phyloP scores from a whole-genome alignment of 1,284 basidiomycete species.

The Sporisorium iseilematis-ciliati region DNA sequence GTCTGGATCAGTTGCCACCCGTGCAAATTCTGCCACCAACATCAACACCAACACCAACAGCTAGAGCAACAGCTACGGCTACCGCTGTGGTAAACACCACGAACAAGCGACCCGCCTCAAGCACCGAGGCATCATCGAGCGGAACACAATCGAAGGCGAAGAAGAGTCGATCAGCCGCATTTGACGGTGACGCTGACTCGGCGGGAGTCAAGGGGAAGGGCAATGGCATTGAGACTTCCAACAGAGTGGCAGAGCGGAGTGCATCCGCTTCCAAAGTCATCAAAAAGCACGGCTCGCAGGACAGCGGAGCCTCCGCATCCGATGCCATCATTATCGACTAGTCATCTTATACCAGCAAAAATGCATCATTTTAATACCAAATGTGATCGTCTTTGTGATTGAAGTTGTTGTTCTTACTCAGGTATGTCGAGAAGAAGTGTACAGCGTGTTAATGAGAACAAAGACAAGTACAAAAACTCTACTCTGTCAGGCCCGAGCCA shows the following conservation, averaged over 20 bases:
- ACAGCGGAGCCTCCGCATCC: constrained; percentile 11
- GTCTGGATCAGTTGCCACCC: constrained; percentile 15
- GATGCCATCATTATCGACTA: constrained; percentile 34
- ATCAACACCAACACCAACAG: too few relatives aligned
- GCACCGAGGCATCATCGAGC: not conserved
- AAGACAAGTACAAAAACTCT: not conserved
- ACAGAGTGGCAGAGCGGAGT: not conserved
- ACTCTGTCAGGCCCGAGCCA: constrained; percentile 19
- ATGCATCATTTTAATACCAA: too few relatives aligned
- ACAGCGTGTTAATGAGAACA: not conserved
- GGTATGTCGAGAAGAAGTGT: not conserved
- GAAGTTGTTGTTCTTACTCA: not conserved
- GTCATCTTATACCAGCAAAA: not conserved
- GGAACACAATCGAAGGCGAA: not conserved
- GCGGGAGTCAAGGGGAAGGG: too few relatives aligned
- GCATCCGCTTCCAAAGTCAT: not conserved
- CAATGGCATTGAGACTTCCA: not conserved
- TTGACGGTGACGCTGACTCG: not conserved
- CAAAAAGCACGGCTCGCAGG: not conserved
- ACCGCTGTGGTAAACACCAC: not conserved
- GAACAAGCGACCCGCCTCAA: constrained; percentile 14
- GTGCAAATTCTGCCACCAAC: constrained; percentile 30
- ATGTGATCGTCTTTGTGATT: not conserved
- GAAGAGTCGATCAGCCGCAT: constrained; percentile 2
- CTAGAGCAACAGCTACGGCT: constrained; percentile 6